Conservation (phyloP, 2,329 filamentous ascomycete species). For the Fusarium redolens region DNA sequence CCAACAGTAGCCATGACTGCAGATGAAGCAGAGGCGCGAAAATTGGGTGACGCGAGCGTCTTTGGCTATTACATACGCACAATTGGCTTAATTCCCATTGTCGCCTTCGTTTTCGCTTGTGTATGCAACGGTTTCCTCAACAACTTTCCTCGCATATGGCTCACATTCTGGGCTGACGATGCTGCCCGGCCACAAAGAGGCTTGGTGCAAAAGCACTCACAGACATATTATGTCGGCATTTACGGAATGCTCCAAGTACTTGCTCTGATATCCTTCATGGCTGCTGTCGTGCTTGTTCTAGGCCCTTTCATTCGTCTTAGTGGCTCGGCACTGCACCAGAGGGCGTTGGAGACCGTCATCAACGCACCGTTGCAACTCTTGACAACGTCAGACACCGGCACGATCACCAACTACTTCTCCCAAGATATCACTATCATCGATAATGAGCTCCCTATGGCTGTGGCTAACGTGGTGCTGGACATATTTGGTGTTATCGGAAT, state of each 20-base stretch:
- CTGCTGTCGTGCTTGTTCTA: slow-evolving; percentile 17
- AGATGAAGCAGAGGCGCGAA: not conserved
- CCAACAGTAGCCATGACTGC: not conserved
- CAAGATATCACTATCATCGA: slow-evolving; percentile 58
- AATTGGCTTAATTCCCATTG: not conserved
- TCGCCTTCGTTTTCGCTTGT: slow-evolving; percentile 33
- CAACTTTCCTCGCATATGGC: slow-evolving; percentile 52
- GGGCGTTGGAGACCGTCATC: slow-evolving; percentile 48
- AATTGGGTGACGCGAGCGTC: not conserved
- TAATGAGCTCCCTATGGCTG: slow-evolving; percentile 49
- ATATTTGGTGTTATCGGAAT: slow-evolving; percentile 52
- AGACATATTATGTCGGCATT: slow-evolving; percentile 47
- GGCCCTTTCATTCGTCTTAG: slow-evolving; percentile 44
- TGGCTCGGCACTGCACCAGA: slow-evolving; percentile 48
- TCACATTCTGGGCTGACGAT: slow-evolving; percentile 55
- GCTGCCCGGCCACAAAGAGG: slow-evolving; percentile 2
- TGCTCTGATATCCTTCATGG: slow-evolving; percentile 34
- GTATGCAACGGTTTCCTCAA: slow-evolving; percentile 42
- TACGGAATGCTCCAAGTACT: slow-evolving; percentile 41
- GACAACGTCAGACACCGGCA: slow-evolving; percentile 54
- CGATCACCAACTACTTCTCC: slow-evolving; percentile 57
- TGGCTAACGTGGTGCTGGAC: slow-evolving; percentile 45
- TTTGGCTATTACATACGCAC: not conserved
- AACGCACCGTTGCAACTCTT: slow-evolving; percentile 56
- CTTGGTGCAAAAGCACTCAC: not conserved